Evolutionary conservation across 2,329 filamentous ascomycete genomes (phyloP).

Genomic region (Sarocladium kiliense): DNA sequence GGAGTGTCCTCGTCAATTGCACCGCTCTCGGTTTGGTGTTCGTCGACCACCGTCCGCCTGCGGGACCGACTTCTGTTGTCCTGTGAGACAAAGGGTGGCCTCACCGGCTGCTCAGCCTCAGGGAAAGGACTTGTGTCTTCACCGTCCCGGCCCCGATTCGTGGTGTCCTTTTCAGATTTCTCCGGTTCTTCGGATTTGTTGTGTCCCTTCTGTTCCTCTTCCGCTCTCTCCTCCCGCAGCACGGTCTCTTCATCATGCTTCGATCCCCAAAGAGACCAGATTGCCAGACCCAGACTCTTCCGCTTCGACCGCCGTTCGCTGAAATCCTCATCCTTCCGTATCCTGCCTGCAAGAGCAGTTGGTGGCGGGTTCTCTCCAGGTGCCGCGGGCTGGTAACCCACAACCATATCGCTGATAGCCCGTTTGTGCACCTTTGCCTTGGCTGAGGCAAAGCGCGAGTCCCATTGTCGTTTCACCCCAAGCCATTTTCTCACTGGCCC

Average conservation of each 20-base stretch:
- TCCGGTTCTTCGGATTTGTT: neutral
- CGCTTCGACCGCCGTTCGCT: slow-evolving; percentile 43
- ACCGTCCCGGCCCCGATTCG: slow-evolving; percentile 25
- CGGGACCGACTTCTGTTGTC: slow-evolving; percentile 35
- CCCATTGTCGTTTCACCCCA: slow-evolving; percentile 65
- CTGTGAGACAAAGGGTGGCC: slow-evolving; percentile 15
- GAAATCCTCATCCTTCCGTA: slow-evolving; percentile 40
- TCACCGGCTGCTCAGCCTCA: slow-evolving; percentile 35
- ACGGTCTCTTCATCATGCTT: slow-evolving; percentile 80
- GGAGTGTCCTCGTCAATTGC: slow-evolving; percentile 33
- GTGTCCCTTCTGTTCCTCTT: slow-evolving; percentile 30
- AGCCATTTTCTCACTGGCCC: slow-evolving; percentile 82
- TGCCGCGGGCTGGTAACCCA: slow-evolving; percentile 66
- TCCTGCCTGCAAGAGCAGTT: slow-evolving; percentile 72
- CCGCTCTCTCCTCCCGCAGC: slow-evolving; percentile 48
- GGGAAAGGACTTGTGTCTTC: slow-evolving; percentile 35
- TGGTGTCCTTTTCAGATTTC: slow-evolving; percentile 11
- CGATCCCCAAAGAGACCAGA: slow-evolving; percentile 86
- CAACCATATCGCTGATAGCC: slow-evolving; percentile 65
- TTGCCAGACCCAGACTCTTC: slow-evolving; percentile 68
- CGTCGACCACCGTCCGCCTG: slow-evolving; percentile 43
- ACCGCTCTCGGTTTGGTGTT: slow-evolving; percentile 38
- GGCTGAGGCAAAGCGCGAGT: slow-evolving; percentile 63
- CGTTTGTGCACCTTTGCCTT: slow-evolving; percentile 69
- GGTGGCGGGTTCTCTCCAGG: slow-evolving; percentile 75